phyloP scores from a whole-genome alignment of 805 yeast species.

The Candida wancherniae region DNA sequence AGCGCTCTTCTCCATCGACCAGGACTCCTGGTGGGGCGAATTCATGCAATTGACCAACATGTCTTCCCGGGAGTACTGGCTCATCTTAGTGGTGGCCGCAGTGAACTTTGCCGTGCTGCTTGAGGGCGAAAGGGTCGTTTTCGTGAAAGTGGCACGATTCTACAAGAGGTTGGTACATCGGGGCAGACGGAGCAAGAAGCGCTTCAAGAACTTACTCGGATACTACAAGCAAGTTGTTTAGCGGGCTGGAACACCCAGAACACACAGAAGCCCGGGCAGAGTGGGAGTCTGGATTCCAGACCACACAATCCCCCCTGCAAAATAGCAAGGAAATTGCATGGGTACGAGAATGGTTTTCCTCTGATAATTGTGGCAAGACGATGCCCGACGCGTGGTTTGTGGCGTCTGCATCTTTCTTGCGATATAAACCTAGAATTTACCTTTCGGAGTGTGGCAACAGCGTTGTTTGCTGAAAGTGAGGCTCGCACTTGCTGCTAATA shows the following conservation, averaged over 20 bases:
- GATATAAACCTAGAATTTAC: too few relatives aligned
- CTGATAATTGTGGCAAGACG: too few relatives aligned
- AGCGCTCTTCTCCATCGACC: slow-evolving; percentile 49
- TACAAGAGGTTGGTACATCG: slow-evolving; percentile 33
- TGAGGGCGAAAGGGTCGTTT: slow-evolving; percentile 42
- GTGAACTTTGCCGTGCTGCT: slow-evolving; percentile 48
- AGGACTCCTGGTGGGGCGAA: slow-evolving; percentile 52
- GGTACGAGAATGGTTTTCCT: too few relatives aligned
- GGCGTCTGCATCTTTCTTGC: too few relatives aligned
- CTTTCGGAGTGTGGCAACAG: too few relatives aligned
- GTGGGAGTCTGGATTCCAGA: not conserved
- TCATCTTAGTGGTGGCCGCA: slow-evolving; percentile 44
- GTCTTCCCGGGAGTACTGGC: slow-evolving; percentile 44
- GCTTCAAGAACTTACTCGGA: slow-evolving; percentile 20
- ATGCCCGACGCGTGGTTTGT: too few relatives aligned
- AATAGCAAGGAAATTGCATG: not conserved
- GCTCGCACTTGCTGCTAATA: too few relatives aligned
- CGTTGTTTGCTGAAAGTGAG: too few relatives aligned
- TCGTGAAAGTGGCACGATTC: slow-evolving; percentile 34
- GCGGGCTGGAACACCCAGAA: not conserved
- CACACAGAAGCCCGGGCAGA: not conserved
- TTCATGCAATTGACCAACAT: slow-evolving; percentile 74
- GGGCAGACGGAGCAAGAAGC: slow-evolving; percentile 30
- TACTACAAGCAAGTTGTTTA: slow-evolving; percentile 4
- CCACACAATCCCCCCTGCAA: not conserved